Percentiles rank a stretch among this genome's conserved stretches.
Conservation (phyloP, 176 grass and related monocot genomes). For the Zea luxurians region DNA sequence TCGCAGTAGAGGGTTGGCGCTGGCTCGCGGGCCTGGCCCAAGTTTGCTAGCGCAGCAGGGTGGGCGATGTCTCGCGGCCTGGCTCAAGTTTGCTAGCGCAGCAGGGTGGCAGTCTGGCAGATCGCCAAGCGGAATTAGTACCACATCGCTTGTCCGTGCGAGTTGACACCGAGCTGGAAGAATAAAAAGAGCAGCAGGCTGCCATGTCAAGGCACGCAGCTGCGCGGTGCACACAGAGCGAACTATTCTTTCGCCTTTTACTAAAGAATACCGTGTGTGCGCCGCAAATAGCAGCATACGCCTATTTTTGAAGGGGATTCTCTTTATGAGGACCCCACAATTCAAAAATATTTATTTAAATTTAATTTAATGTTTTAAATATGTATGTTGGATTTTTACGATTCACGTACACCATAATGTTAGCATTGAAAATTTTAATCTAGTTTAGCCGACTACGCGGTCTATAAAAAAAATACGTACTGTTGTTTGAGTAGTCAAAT, state of each 20-base stretch:
- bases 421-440: no score
- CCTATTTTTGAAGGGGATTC: conserved; percentile 32
- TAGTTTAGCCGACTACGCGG: no score
- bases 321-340: background rate
- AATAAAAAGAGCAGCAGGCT: background rate
- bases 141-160: no score
- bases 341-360: background rate
- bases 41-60: background rate
- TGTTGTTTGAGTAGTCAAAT: no score
- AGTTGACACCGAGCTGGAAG: background rate
- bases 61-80: no score
- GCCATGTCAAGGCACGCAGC: background rate
- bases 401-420: no score
- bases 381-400: no score
- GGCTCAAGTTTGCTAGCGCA: no score
- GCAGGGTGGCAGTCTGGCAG: no score
- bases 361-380: no score
- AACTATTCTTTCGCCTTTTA: conserved; percentile 89
- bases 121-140: no score
- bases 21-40: background rate
- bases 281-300: conserved; percentile 32
- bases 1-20: background rate
- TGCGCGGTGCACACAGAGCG: conserved; percentile 52
- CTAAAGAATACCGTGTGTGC: conserved; percentile 76
- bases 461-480: no score